Evolutionary conservation across 2,329 filamentous ascomycete genomes (phyloP).

Genomic region (Alternaria triticina): DNA sequence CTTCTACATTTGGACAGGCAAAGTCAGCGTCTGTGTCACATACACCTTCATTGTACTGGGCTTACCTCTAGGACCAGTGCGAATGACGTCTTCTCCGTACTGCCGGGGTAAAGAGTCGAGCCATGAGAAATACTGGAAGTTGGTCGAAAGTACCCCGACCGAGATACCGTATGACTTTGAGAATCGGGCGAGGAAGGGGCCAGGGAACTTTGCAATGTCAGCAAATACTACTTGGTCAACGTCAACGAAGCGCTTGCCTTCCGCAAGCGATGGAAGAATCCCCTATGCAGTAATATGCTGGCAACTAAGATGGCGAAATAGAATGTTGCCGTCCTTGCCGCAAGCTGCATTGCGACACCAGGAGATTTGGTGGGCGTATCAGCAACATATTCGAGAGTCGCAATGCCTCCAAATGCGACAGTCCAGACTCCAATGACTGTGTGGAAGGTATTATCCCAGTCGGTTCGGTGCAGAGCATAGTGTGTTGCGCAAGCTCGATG

Average conservation of each 20-base stretch:
- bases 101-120: constrained; percentile 32
- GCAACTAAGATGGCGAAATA: constrained; percentile 31
- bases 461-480: constrained; percentile 25
- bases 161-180: constrained; percentile 49
- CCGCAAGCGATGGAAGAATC: constrained; percentile 50
- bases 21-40: not conserved
- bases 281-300: constrained; percentile 50
- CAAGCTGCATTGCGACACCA: constrained; percentile 10
- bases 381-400: constrained; percentile 22
- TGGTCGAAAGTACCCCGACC: constrained; percentile 20
- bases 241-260: constrained; percentile 21
- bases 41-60: not conserved
- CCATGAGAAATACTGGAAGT: constrained; percentile 34
- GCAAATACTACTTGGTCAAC: not conserved
- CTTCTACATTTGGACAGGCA: constrained; percentile 17
- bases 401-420: constrained; percentile 22
- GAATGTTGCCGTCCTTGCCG: constrained; percentile 16
- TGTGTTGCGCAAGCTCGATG: constrained; percentile 29
- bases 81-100: constrained; percentile 41
- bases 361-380: constrained; percentile 16
- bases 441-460: constrained; percentile 32
- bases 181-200: constrained; percentile 46
- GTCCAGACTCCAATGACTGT: constrained; percentile 20
- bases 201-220: constrained; percentile 37
- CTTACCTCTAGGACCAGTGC: constrained; percentile 38